Base-by-base conservation (phyloP, 2,329 filamentous ascomycete genomes). In the Diaporthe citri region DNA sequence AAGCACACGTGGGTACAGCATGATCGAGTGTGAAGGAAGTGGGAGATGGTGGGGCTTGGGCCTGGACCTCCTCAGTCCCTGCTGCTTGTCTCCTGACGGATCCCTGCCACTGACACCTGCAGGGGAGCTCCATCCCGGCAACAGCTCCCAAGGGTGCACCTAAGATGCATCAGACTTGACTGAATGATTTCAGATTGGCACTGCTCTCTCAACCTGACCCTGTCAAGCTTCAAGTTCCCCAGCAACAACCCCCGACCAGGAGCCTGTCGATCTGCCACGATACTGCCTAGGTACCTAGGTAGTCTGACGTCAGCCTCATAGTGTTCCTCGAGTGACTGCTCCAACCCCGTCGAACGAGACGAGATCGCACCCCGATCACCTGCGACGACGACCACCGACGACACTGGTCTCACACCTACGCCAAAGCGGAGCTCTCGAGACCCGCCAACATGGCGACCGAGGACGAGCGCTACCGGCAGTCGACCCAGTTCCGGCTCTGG, bases 401-500 rank as follows among this genome's bases (percentile, higher is more conserved):
- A 8, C 22, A 46, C 15, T 15, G 31, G 4, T 12, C 69, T 46
- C 43, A 52, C 70, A 52, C 5, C 31, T 41, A 34, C 46, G 4
- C 36, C 36, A 39, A 39, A 20, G 22, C 31, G 31, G 41, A n/a
- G 20, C n/a, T 15, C 17, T 52, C 70, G 17, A 62, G 41, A 39
- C 6, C 72, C 25, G 36, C 39, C 77, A 84, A 60, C 76, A 94
- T 97, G 91, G 88, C 89, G 10, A 94, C 92, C 76, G 97, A 99
- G 89, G 97, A 99, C 85, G 94, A 95, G 78, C 89, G 96, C 73
- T 99, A 98, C 85, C 92, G 95, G 43, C 90, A 94, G 70, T 97
- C 96, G 0, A 96, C 95, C 62, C 97, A 99, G 84, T 98, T 92
- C 82, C 91, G 94, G 57, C 89, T 97, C 75, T 99, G 97, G 97